Evolutionary conservation across 2,329 filamentous ascomycete species (phyloP).

Genomic region (Colletotrichum higginsianum): DNA sequence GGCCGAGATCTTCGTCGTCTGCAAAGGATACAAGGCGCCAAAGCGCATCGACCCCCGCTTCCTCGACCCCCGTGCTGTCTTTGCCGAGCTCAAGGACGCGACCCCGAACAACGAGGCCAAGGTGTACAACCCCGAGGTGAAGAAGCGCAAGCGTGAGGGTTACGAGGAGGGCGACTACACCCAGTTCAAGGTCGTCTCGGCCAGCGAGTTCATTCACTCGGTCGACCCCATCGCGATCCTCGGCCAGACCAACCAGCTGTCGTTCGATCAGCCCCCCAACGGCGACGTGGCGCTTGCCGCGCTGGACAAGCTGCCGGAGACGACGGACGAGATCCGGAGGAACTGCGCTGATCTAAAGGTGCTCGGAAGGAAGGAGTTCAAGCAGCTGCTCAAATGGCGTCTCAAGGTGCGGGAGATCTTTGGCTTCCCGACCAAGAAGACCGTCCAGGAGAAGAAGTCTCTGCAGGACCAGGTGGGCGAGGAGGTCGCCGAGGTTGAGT

Average conservation of each 20-base stretch:
- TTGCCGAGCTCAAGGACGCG: conserved; percentile 89
- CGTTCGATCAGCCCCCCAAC: conserved; percentile 84
- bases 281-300: conserved; percentile 90
- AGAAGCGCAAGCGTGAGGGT: conserved; percentile 97
- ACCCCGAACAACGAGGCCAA: conserved; percentile 97
- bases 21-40: conserved; percentile 93
- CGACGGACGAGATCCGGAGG: conserved; percentile 83
- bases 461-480: conserved; percentile 64
- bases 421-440: conserved; percentile 85
- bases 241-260: conserved; percentile 86
- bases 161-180: conserved; percentile 97
- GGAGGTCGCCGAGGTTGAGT: conserved; percentile 86
- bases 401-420: conserved; percentile 92
- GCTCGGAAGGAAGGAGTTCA: conserved; percentile 94
- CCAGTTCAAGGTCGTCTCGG: conserved; percentile 89
- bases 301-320: conserved; percentile 87
- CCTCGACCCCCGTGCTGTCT: conserved; percentile 89
- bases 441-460: conserved; percentile 48
- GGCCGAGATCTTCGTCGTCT: conserved; percentile 98
- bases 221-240: conserved; percentile 94
- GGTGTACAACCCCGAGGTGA: conserved; percentile 96
- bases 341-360: conserved; percentile 91
- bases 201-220: conserved; percentile 94
- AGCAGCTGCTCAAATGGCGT: conserved; percentile 89
- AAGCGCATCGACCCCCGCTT: conserved; percentile 95